These are phyloP conservation scores for Antitrichia curtipendula DNA, from an alignment of 225 moss, liverwort and hornwort genomes.

Conservation along the genomic window DNA sequence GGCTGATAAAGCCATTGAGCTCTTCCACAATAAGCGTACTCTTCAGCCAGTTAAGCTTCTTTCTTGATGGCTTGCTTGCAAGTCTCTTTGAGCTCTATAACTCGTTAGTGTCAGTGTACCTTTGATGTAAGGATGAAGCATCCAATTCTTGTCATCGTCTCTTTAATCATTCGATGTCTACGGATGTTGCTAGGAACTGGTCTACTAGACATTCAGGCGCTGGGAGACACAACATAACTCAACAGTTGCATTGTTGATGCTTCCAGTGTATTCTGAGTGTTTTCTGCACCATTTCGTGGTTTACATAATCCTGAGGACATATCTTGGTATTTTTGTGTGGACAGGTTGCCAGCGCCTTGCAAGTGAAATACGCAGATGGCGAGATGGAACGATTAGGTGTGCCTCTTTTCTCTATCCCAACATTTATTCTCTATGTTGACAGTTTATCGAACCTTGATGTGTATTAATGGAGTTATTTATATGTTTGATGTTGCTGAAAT, in stretches of 20 bases:
- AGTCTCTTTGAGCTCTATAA: not conserved
- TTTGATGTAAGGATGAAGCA: not conserved
- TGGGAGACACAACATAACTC: not conserved
- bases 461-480: not conserved
- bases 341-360: constrained; percentile 88
- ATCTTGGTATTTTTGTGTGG: not conserved
- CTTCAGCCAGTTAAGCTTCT: constrained; percentile 62
- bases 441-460: not conserved
- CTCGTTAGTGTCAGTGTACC: not conserved
- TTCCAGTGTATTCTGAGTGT: not conserved
- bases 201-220: not conserved
- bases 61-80: not conserved
- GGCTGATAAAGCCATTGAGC: constrained; percentile 80
- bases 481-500: not conserved
- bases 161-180: not conserved
- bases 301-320: not conserved
- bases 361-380: constrained; percentile 92
- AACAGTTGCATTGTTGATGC: not conserved
- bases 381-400: constrained; percentile 87
- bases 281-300: not conserved
- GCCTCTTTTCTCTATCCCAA: not conserved
- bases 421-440: not conserved
- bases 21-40: constrained; percentile 89
- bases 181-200: not conserved
- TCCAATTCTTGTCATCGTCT: not conserved